Base-by-base conservation (phyloP, 345 rosid genomes). In the Melaleuca alternifolia region DNA sequence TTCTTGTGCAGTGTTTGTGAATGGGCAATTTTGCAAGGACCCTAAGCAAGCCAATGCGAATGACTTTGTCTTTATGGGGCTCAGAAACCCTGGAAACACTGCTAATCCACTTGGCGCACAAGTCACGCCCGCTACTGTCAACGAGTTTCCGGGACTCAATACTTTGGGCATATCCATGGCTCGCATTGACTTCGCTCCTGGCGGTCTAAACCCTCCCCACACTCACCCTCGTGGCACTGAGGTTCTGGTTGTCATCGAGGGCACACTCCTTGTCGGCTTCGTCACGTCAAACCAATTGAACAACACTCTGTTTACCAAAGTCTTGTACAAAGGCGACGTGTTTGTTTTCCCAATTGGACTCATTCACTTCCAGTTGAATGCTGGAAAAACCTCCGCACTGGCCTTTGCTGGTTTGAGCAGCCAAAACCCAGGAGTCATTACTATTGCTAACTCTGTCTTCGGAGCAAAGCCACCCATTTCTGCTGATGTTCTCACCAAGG, bases 151-250 rank as follows among this genome's bases (percentile, higher is more conserved):
- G 13, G 88, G 91, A 50, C 87, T 89, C 13, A 89, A 89, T 85
- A 90, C 91, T 33, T 85, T 89, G 14, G 89, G 89, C 15, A 61
- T 88, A 15, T 87, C 91, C 16, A 10, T 86, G n/a, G 92, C 11
- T 71, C 85, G 91, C 28, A 15, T 88, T 30, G 91, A 90, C 85
- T 87, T 24, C 15, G 89, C 87, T 7, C 89, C 89, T 1, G 5
- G 85, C 48, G 84, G 93, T 18, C 92, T 89, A 79, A 90, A 88
- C 84, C 92, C 92, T 6, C 93, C 92, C 50, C 93, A 90, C 88
- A 88, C 87, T 15, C 93, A 91, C 54, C 92, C 92, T 4, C 89
- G 92, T 24, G 92, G 51, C 87, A 89, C 90, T 12, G 92, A 91
- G 85, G 84, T 90, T 54, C 89, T 91, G 44, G 85, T 88, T 28